phyloP scores from a whole-genome alignment of 257 asterid species.

The Solanum gracilifrons region DNA sequence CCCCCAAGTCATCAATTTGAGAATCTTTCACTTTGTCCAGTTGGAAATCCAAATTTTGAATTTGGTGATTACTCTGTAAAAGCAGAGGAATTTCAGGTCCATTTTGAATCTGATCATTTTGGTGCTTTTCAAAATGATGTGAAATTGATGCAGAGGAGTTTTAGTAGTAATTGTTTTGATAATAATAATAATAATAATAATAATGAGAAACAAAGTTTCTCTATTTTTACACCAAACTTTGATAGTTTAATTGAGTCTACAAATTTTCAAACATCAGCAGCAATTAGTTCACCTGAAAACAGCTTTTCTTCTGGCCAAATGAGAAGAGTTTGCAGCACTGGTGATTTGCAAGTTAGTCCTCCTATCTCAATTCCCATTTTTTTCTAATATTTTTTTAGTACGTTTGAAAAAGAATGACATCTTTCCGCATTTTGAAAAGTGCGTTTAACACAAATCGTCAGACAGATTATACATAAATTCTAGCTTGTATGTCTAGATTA shows the following conservation, averaged over 20 bases:
- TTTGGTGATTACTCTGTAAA: conserved; percentile 26
- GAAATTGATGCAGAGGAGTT: conserved; percentile 74
- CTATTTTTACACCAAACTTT: conserved; percentile 29
- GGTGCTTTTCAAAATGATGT: conserved; percentile 21
- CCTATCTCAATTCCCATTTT: background rate
- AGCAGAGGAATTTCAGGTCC: conserved; percentile 40
- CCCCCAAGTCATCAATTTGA: conserved; percentile 55
- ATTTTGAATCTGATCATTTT: conserved; percentile 15
- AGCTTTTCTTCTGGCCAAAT: conserved; percentile 42
- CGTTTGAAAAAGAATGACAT: background rate
- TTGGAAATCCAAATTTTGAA: background rate
- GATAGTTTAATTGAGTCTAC: conserved; percentile 34
- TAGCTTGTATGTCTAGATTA: background rate
- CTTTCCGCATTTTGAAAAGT: background rate
- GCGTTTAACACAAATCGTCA: background rate
- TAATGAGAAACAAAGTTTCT: conserved; percentile 2
- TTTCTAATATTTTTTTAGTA: background rate
- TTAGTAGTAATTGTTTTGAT: conserved; percentile 55
- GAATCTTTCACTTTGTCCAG: conserved; percentile 30
- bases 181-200: conserved; percentile 19
- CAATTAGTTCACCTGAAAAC: conserved; percentile 31
- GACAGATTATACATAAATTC: too few species aligned
- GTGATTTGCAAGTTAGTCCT: conserved; percentile 60
- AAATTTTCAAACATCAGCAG: conserved; percentile 15
- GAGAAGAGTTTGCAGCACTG: conserved; percentile 81